Base-by-base conservation (phyloP, 441 rosid genomes). In the Omphalea diandra region DNA sequence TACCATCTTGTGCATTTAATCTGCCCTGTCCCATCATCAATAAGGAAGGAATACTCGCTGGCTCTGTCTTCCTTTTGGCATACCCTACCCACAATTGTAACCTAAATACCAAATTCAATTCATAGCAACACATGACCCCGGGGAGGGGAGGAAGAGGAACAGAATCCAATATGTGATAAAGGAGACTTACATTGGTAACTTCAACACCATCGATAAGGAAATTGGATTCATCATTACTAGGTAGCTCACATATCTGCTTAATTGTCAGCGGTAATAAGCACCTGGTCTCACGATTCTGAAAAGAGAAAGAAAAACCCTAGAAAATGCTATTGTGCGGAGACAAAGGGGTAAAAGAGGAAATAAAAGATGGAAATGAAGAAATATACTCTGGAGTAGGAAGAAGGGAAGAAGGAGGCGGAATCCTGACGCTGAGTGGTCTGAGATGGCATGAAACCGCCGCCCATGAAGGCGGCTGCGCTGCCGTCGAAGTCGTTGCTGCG, bases 401-500 rank as follows among this genome's bases (percentile, higher is more conserved):
- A 57, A 17, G 65, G 22, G 44, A 86, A 78, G 59, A n/a, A n/a
- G n/a, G 72, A 77, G 74, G 85, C 79, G 18, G 84, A 80, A 74
- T 81, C 87, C 17, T 84, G 81, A 49, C 69, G 74, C 57, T 86
- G 84, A 49, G 93, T 83, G 67, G 93, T 47, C 81, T 89, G 95
- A 68, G 96, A 89, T 2, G 97, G 94, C 97, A 95, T 89, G 77
- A 90, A 90, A 40, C 99, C 95, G 18, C 95, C 98, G 72, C 98
- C 99, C 80, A 91, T 78, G 73, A 93, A 93, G 71, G 73, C 80
- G 3, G 95, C 90, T 3, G 89, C 84, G 72, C 85, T 79, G 22
- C 93, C 91, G 79, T 95, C 96, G 73, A 89, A 90, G 4, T 90
- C 87, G 83, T 88, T 71, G 64, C 68, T 36, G 7, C 83, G 80